Evolutionary conservation across 352 stramenopile species (phyloP), one percentile per base, ranked within the genome.

Genomic region (Paralagenidium karlingii): DNA sequence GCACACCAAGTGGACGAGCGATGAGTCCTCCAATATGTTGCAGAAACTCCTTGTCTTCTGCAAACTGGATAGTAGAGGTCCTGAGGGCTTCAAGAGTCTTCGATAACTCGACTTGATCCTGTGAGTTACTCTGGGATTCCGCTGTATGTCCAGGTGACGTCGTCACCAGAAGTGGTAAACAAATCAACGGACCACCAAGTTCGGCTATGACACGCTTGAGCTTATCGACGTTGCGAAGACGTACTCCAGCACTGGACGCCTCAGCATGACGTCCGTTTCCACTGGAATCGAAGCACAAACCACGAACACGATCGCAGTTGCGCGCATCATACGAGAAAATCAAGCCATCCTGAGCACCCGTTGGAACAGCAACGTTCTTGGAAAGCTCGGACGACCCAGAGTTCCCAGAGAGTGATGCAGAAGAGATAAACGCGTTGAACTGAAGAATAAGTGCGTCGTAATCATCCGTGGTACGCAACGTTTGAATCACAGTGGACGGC

Each of bases 361-460:
- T 32, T 10, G 47, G 38, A 5, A 24, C 26, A 15, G 49, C 27
- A 9, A 40, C 19, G 26, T 47, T 67, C 0, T 47, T 40, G 3
- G 48, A 38, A 31, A 55, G 55, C 8, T 51, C 20, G 11, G 58
- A 31, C 16, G 51, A 49, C 3, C 52, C 25, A 1, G 60, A 44
- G 1, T 57, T 58, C 7, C 58, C 73, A 3, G 67, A 80, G 16
- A 67, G 67, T 3, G 67, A 68, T 10, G 68, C 80, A 20, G 69
- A 84, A 31, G 64, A 76, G 18, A 84, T 80, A 45, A 76, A 80
- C 32, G 69, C 75, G 46, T 84, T 84, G 50, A 80, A 84, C 46
- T 84, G 69, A 28, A 84, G 69, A 34, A 84, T 66, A 3, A 84
- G 53, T 32, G 69, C 67, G 43, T 84, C 69, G 34, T 82, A 84